Base-by-base conservation (phyloP, 169 alveolate species). In the Plasmodium sp. region DNA sequence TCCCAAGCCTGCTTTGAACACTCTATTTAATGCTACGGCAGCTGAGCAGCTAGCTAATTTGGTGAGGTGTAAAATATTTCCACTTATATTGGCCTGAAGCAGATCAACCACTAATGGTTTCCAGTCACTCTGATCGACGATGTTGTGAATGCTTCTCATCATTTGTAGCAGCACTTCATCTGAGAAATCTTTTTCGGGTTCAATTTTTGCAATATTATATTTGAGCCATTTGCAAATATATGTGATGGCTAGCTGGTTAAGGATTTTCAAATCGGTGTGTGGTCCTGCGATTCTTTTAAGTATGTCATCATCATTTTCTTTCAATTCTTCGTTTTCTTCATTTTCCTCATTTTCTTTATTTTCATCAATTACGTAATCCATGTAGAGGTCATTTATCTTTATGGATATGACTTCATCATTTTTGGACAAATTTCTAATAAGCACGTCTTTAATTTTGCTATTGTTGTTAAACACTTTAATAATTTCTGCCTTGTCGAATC, bases 91-190 rank as follows among this genome's bases (percentile, higher is more conserved):
- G 34, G 98, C 95, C 93, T 97, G 98, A 58, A 97, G 96, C 2
- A 97, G 84, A 92, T 97, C 98, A 12, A 97, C 98, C 36, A 97
- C 97, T 41, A 97, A 92, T 39, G 98, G 98, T 88, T 97, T 97
- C 98, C 98, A 97, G 88, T 97, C 98, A 41, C 98, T 97, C 51
- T 96, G 96, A 93, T 96, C 98, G 56, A 97, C 97, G 48, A 97
- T 98, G 90, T 97, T 97, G 41, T 96, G 97, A 45, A 97, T 97
- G 62, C 98, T 93, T 39, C 98, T 93, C 95, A 97, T 93, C 98
- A 97, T 97, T 96, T 97, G 98, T 93, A 96, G 96, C 14, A 97
- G 88, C 18, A 97, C 98, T 72, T 97, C 97, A 79, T 96, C 93
- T 81, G 97, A 95, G 75, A 96, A 97, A 14, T 86, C 94, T 51